Conservation (phyloP, 1,139 yeast genomes). For the Yamadazyma atlantica region DNA sequence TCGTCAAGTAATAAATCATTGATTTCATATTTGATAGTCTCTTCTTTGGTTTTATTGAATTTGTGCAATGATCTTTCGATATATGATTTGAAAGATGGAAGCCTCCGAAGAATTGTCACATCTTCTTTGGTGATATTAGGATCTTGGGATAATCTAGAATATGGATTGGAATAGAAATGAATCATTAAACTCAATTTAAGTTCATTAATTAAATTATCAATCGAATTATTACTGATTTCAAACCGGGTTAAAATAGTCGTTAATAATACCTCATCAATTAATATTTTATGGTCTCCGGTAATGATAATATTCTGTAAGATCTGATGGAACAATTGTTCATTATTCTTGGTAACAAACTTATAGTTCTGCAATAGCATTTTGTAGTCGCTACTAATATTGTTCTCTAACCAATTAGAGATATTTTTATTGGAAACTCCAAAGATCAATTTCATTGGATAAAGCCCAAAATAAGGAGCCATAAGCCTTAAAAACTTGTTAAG, state of each 20-base stretch:
- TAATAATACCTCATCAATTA: slow-evolving; percentile 28
- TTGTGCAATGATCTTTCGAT: slow-evolving; percentile 25
- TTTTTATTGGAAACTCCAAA: slow-evolving; percentile 54
- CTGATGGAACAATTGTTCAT: slow-evolving; percentile 37
- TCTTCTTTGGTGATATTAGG: slow-evolving; percentile 8
- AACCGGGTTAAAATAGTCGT: slow-evolving; percentile 38
- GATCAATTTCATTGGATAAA: slow-evolving; percentile 45
- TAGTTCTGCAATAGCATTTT: slow-evolving; percentile 36
- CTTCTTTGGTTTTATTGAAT: slow-evolving; percentile 6
- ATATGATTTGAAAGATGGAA: slow-evolving; percentile 39
- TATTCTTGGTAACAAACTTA: slow-evolving; percentile 45
- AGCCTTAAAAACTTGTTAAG: slow-evolving; percentile 50
- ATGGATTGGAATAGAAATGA: slow-evolving; percentile 69
- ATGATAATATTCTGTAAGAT: slow-evolving; percentile 37
- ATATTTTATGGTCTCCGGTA: slow-evolving; percentile 19
- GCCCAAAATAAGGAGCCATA: slow-evolving; percentile 36
- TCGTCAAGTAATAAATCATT: slow-evolving; percentile 19
- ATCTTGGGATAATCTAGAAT: slow-evolving; percentile 38
- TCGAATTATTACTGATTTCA: slow-evolving; percentile 44
- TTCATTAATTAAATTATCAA: slow-evolving; percentile 53
- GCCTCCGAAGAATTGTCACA: slow-evolving; percentile 26
- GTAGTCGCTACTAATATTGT: slow-evolving; percentile 31
- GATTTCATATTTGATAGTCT: slow-evolving; percentile 9
- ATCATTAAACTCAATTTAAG: slow-evolving; percentile 67
- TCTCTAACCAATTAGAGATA: slow-evolving; percentile 37